Evolutionary conservation across 306 rosid genomes (phyloP), one percentile per base, ranked within the genome.

Genomic region (Carpinus fangiana): DNA sequence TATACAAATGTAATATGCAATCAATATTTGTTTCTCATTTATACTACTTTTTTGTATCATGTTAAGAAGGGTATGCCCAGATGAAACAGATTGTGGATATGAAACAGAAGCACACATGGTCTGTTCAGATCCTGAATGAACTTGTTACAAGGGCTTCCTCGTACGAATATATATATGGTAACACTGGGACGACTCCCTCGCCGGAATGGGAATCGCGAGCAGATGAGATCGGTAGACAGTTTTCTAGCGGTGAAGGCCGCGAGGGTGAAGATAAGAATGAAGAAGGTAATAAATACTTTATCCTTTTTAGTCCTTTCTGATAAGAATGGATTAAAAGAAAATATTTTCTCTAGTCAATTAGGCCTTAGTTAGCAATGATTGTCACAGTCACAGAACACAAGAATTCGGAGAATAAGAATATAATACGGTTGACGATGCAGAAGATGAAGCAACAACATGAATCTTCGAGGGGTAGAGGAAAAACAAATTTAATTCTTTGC

Each of bases 341-440:
- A 23, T 23, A 23, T 23, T 23, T 23, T 23, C 26, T 23, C 26
- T 23, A 23, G 26, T 23, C 26, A 23, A 23, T 23, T 23, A 23
- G 26, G 26, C 26, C 26, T 0, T 23, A 23, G 26, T 23, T 23
- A 23, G 26, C 26, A 23, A 23, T 23, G 26, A 23, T 34, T 34
- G 38, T 34, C 38, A 4, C 0, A 23, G 26, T 23, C 26, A 23
- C 38, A 34, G 4, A 34, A n/a, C n/a, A 89, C 11, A 47, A 45
- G 41, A 83, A 89, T 60, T 64, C 80, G 0, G 83, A 87, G 3
- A 72, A 77, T 51, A 91, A 89, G 82, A 91, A 91, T 76, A 79
- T 81, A 38, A 89, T 82, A 21, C 78, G 84, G 7, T 73, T 91
- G 79, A 91, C 90, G 7, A 85, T 79, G 51, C 93, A 90, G 86